Percentiles rank a stretch among this genome's conserved stretches.
phyloP scores from a whole-genome alignment of 78 protist genomes.

The Blattamonas nauphoetae region DNA sequence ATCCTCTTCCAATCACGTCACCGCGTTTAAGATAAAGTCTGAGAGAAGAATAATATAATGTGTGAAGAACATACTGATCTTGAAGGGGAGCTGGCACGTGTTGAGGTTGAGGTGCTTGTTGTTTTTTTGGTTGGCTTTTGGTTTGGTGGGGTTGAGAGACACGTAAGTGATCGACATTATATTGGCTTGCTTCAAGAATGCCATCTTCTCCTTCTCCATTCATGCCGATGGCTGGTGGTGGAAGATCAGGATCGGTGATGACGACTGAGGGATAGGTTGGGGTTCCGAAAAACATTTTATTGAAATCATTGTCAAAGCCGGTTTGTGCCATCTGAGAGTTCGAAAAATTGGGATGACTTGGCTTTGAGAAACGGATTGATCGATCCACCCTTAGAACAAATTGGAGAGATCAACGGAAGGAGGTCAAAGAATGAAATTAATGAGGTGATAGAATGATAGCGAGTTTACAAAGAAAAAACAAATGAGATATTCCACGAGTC shows the following conservation, averaged over 20 bases:
- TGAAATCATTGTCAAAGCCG: background rate
- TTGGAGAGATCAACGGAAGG: no score
- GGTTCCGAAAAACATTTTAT: background rate
- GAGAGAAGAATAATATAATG: background rate
- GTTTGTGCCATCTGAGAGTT: no score
- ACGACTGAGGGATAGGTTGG: background rate
- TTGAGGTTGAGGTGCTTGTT: background rate
- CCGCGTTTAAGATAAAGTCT: constrained; percentile 1
- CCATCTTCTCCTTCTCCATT: background rate
- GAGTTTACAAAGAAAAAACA: no score
- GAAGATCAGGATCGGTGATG: background rate
- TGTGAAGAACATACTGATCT: background rate
- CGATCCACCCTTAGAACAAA: no score
- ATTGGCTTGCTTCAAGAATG: background rate
- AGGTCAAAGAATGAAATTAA: no score
- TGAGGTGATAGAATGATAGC: no score
- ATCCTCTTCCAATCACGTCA: constrained; percentile 1
- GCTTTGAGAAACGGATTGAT: no score
- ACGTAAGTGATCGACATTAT: background rate
- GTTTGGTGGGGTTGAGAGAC: background rate
- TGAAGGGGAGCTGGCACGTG: background rate
- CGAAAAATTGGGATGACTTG: no score
- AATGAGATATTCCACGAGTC: no score
- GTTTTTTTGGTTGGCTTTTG: background rate
- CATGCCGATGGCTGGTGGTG: background rate